phyloP scores from a whole-genome alignment of 116 monocot genomes.

The Thalassia testudinum region DNA sequence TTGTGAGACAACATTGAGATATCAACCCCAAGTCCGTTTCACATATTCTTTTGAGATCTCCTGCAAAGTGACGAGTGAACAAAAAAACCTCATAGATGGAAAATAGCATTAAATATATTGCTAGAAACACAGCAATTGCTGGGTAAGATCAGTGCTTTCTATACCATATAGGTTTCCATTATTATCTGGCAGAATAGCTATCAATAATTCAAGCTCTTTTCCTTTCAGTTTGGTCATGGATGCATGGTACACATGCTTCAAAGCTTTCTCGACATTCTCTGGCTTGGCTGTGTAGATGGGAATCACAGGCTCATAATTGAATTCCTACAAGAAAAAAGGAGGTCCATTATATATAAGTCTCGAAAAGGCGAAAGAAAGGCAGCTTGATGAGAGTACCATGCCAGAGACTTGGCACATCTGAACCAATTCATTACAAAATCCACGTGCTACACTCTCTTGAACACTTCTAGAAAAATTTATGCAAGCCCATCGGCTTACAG shows the following conservation, averaged over 20 bases:
- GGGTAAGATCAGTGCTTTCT: not conserved
- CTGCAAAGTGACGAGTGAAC: slow-evolving; percentile 14
- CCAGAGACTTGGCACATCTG: slow-evolving; percentile 76
- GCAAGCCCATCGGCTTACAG: slow-evolving; percentile 64
- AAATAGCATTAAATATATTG: not conserved
- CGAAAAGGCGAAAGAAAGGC: not conserved
- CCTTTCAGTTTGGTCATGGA: slow-evolving; percentile 24
- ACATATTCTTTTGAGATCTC: slow-evolving; percentile 87
- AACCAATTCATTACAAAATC: slow-evolving; percentile 31
- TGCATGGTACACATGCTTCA: slow-evolving; percentile 17
- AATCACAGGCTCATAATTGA: slow-evolving; percentile 51
- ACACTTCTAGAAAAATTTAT: slow-evolving; percentile 71
- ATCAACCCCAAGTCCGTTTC: slow-evolving; percentile 92
- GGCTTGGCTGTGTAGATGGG: slow-evolving; percentile 44
- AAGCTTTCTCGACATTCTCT: slow-evolving; percentile 63
- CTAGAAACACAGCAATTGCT: not conserved
- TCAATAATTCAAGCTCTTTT: slow-evolving; percentile 59
- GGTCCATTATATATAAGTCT: not conserved
- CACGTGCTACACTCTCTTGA: slow-evolving; percentile 23
- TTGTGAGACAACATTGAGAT: slow-evolving; percentile 84
- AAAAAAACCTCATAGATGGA: not conserved
- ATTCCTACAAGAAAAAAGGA: slow-evolving; percentile 27
- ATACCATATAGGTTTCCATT: slow-evolving; percentile 91
- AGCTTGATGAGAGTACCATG: slow-evolving; percentile 35
- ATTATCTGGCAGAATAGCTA: slow-evolving; percentile 82